These are phyloP conservation scores for Camellia oleifera DNA, from an alignment of 179 eudicot species.

Conservation along the genomic window DNA sequence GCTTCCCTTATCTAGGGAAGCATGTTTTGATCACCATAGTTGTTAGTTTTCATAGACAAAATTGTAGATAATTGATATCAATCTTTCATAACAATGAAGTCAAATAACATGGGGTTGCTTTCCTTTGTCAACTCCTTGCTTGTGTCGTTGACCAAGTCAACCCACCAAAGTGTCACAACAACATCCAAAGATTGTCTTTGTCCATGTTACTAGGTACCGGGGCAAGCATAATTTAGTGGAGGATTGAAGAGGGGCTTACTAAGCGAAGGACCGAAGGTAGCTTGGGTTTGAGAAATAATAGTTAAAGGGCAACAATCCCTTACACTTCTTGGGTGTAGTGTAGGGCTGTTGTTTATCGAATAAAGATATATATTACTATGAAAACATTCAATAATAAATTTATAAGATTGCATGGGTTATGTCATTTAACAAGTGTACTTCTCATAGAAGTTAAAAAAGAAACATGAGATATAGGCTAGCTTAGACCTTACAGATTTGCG, in stretches of 20 bases:
- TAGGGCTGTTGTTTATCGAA: not conserved
- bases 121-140: constrained; percentile 16
- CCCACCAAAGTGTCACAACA: constrained; percentile 6
- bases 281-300: not conserved
- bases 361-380: not conserved
- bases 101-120: not conserved
- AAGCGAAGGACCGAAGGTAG: too few relatives aligned
- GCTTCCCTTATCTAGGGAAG: not conserved
- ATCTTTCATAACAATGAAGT: not conserved
- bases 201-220: too few relatives aligned
- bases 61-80: not conserved
- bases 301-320: not conserved
- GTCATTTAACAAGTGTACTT: not conserved
- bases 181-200: not conserved
- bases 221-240: too few relatives aligned
- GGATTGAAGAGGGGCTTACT: too few relatives aligned
- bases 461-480: not conserved
- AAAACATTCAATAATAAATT: not conserved
- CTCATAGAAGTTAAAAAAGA: not conserved
- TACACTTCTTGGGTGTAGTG: not conserved
- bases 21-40: not conserved
- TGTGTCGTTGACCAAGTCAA: constrained; percentile 12
- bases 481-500: not conserved
- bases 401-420: not conserved
- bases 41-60: not conserved